A percentile compares a stretch with the other conserved stretches of the same genome.
phyloP scores from a whole-genome alignment of 176 grass and related monocot species.

The Zea luxurians region DNA sequence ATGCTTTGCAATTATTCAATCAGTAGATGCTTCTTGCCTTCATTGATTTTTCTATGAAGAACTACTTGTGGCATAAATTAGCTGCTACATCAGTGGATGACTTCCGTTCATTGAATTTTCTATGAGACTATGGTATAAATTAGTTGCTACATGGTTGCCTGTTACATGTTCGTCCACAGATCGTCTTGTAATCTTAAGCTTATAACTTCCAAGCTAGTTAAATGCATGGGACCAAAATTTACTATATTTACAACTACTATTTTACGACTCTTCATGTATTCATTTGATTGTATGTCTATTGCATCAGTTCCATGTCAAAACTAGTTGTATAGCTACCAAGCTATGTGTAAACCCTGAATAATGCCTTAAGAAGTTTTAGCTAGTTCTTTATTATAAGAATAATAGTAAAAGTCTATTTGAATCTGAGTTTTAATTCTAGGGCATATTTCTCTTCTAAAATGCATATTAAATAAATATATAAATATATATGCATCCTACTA shows the following conservation, averaged over 20 bases:
- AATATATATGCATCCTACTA: too few relatives aligned
- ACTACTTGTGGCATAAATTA: neutral
- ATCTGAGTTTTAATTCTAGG: too few relatives aligned
- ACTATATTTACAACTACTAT: neutral
- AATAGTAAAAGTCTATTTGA: too few relatives aligned
- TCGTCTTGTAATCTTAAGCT: neutral
- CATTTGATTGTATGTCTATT: neutral
- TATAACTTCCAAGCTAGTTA: neutral
- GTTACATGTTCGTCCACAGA: neutral
- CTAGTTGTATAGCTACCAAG: neutral
- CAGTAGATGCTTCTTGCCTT: too few relatives aligned
- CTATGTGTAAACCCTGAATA: too few relatives aligned
- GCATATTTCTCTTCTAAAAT: too few relatives aligned
- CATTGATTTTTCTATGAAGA: too few relatives aligned
- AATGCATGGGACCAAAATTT: neutral
- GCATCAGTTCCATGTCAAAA: neutral
- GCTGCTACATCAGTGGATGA: neutral
- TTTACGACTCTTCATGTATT: neutral
- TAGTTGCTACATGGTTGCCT: neutral
- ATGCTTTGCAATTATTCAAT: too few relatives aligned
- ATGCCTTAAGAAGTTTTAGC: too few relatives aligned
- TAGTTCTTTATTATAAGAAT: too few relatives aligned
- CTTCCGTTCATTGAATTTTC: neutral
- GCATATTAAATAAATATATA: too few relatives aligned
- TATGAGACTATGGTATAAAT: neutral